Base-by-base conservation (phyloP, 768 basidiomycete species). In the Lactarius evosmus region DNA sequence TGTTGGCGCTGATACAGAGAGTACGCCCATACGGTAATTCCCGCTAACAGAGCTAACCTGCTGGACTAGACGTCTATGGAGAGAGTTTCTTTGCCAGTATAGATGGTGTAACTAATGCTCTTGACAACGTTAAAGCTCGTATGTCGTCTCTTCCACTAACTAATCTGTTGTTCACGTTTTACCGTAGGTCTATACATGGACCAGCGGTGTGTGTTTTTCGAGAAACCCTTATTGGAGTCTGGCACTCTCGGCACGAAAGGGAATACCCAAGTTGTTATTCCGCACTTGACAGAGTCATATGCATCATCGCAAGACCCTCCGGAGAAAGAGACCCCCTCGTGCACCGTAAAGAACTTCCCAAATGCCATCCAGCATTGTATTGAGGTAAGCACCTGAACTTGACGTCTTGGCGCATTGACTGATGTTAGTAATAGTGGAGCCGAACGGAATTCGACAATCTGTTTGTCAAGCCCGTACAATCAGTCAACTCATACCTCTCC, bases 291-390 rank as follows among this genome's bases (percentile, higher is more conserved):
- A 16, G 97, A 99, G 76, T 96, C 93, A 19, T 99, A 99, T 75
- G 88, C 91, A 16, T 96, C 95, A 9, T 98, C 95, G 16, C 97
- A 98, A 76, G 97, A 99, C 74, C 97, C 97, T 51, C 97, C 97
- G 9, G 97, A 99, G 78, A 98, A 97, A 76, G 90, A 95, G 72
- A 88, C 95, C 1, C 91, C 97, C 27, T 92, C 91, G 29, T 99
- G 97, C 75, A 99, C 97, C 1, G 89, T 98, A 74, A 98, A 98
- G 80, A 98, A 93, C 77, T 99, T 98, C 84, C 97, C 97, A 11
- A 95, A 99, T 74, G 89, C 90, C 29, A 98, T 98, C 70, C 89
- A 93, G 69, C 97, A 99, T 77, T 97, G 95, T 7, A 99, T 99
- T 64, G 94, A 98, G 81, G 93, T 91, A 60, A 33, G 82, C 73